Evolutionary conservation across 345 rosid genomes (phyloP).

Genomic region (Euphorbia pulcherrima): DNA sequence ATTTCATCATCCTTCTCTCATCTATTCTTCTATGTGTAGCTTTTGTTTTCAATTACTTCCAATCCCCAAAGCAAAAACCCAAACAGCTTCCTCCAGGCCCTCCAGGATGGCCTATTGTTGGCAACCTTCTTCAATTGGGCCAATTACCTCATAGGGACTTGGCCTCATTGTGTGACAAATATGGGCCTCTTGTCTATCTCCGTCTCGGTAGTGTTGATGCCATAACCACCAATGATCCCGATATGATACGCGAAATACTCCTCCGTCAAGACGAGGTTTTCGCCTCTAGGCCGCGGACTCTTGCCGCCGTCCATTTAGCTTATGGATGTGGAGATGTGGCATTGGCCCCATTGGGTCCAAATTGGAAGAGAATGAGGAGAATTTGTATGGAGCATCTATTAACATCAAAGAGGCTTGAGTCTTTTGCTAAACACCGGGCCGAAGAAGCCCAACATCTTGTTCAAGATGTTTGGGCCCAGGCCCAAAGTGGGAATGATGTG

Average conservation of each 20-base stretch:
- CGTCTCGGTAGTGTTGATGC: constrained; percentile 65
- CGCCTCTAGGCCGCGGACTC: constrained; percentile 75
- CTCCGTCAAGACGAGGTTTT: constrained; percentile 71
- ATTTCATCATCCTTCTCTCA: constrained; percentile 1
- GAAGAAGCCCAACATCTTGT: constrained; percentile 49
- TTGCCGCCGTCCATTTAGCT: constrained; percentile 71
- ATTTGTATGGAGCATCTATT: constrained; percentile 65
- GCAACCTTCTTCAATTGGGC: constrained; percentile 79
- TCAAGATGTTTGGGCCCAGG: constrained; percentile 31
- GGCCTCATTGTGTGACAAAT: constrained; percentile 54
- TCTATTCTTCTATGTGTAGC: constrained; percentile 15
- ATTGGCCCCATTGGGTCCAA: constrained; percentile 68
- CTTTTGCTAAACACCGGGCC: constrained; percentile 41
- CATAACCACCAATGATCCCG: constrained; percentile 78
- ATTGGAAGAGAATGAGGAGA: constrained; percentile 65
- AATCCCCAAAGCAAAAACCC: constrained; percentile 15
- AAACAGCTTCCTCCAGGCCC: constrained; percentile 80
- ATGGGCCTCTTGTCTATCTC: constrained; percentile 80
- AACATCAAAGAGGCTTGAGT: constrained; percentile 49
- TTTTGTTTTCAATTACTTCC: constrained; percentile 25
- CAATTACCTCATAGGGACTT: constrained; percentile 71
- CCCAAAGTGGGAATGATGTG: constrained; percentile 36
- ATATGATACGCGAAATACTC: constrained; percentile 61
- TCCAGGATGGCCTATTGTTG: constrained; percentile 64
- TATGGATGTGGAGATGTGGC: constrained; percentile 79